Percentiles rank a stretch among this genome's conserved stretches.
phyloP scores from a whole-genome alignment of 2,329 filamentous ascomycete genomes.

The Bipolaris zeicola region DNA sequence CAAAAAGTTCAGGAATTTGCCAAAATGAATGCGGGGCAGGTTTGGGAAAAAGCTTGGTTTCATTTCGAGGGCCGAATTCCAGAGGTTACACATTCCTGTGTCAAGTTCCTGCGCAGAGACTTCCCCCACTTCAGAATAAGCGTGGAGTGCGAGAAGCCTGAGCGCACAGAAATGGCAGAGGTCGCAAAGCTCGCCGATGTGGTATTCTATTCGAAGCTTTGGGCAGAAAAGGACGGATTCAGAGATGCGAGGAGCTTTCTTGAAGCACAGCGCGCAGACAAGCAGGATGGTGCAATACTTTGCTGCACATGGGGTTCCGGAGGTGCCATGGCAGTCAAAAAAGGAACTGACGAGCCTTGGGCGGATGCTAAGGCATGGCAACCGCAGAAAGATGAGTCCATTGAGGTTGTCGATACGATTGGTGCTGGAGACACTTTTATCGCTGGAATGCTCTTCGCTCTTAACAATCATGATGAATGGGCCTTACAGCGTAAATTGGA shows the following conservation, averaged over 20 bases:
- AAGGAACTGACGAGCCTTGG: slow-evolving; percentile 12
- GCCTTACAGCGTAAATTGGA: slow-evolving; percentile 55
- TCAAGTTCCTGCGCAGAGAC: slow-evolving; percentile 57
- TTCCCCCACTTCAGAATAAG: slow-evolving; percentile 60
- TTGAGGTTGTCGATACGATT: slow-evolving; percentile 60
- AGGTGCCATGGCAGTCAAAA: slow-evolving; percentile 57
- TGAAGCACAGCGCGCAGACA: slow-evolving; percentile 20
- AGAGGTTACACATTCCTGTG: slow-evolving; percentile 64
- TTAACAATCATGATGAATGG: slow-evolving; percentile 62
- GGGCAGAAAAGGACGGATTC: slow-evolving; percentile 60
- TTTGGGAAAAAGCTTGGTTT: slow-evolving; percentile 59
- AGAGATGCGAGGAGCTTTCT: slow-evolving; percentile 41
- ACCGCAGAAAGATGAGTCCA: background rate
- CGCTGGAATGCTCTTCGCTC: slow-evolving; percentile 69
- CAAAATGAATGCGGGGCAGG: background rate
- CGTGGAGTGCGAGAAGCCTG: slow-evolving; percentile 75
- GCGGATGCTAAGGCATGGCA: slow-evolving; percentile 18
- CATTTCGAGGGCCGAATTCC: slow-evolving; percentile 78
- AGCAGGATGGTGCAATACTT: slow-evolving; percentile 52
- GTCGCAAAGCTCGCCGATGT: slow-evolving; percentile 69
- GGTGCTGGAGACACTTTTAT: slow-evolving; percentile 79
- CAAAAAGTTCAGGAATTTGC: background rate
- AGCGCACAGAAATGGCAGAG: slow-evolving; percentile 62
- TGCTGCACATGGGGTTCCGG: slow-evolving; percentile 66
- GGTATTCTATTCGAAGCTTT: slow-evolving; percentile 74